Percentiles rank a stretch among this genome's conserved stretches.
phyloP scores from a whole-genome alignment of 768 basidiomycete genomes.

The Psilocybe sp. region DNA sequence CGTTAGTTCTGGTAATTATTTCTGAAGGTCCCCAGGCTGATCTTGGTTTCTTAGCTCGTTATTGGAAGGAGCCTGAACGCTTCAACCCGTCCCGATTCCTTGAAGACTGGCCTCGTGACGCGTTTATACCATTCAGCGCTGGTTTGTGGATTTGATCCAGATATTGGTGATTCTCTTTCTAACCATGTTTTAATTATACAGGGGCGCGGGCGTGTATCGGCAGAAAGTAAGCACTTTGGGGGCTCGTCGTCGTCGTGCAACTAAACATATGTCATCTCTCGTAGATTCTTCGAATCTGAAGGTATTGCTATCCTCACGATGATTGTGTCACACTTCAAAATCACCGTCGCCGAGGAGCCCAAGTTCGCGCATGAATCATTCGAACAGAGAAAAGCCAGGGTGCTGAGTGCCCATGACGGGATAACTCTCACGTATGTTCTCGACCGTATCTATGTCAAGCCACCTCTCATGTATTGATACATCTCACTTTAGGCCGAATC shows the following conservation, averaged over 20 bases:
- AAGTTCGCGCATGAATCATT: constrained; percentile 45
- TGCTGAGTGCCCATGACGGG: constrained; percentile 32
- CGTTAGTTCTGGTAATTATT: constrained; percentile 28
- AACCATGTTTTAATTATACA: not conserved
- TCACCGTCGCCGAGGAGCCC: constrained; percentile 49
- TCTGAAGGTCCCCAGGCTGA: not conserved
- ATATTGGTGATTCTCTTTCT: not conserved
- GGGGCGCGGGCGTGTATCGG: constrained; percentile 22
- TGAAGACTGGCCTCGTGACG: constrained; percentile 51
- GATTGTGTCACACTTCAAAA: constrained; percentile 42
- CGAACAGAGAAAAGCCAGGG: constrained; percentile 39
- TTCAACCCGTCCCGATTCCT: constrained; percentile 49
- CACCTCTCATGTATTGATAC: not conserved
- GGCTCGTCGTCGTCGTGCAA: not conserved
- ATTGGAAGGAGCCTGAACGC: constrained; percentile 50
- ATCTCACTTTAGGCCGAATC: constrained; percentile 16
- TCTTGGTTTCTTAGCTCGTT: constrained; percentile 36
- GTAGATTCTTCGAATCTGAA: constrained; percentile 52
- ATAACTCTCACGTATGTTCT: constrained; percentile 44
- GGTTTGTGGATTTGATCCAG: constrained; percentile 20
- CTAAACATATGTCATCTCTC: not conserved
- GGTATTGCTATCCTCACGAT: constrained; percentile 49
- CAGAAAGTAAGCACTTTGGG: constrained; percentile 14
- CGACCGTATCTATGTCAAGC: not conserved
- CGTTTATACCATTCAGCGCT: constrained; percentile 50